Evolutionary conservation across 176 grass and related monocot species (phyloP), one percentile per base, ranked within the genome.

Genomic region (Raddia guianensis): DNA sequence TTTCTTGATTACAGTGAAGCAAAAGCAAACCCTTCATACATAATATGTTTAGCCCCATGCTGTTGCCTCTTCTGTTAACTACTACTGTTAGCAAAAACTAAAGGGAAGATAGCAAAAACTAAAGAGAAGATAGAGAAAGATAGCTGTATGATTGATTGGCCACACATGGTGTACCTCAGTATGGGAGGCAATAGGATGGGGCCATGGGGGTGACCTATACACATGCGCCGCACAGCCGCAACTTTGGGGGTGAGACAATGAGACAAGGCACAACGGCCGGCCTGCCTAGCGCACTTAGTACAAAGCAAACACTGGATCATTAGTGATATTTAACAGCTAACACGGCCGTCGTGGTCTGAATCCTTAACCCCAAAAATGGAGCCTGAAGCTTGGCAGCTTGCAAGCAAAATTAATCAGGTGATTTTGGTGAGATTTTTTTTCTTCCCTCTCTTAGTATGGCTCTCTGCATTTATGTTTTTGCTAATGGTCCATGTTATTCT

Each of bases 111-210:
- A 14, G 10, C 10, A 37, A 69, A 34, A 3, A 40, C 37, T 40
- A 65, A 37, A 27, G 14, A 2, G 21, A 53, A 58, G 15, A 21
- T 47, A 14, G 10, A 4, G 48, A 48, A 14, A 59, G 42, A 61
- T 52, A 37, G 33, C 9, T 83, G 81, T 10, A 75, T 75, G 81
- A 75, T 83, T 67, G 62, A 82, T 87, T 61, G 73, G 16, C 50
- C n/a, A 73, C 68, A 84, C 75, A 61, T 74, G 74, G 59, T 58
- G 73, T 83, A 79, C 86, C 86, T 58, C 32, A 66, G 77, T n/a
- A 73, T n/a, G 52, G 68, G 86, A 65, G 74, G 61, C 86, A 74
- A 60, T 18, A 84, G 62, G 45, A 84, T 79, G 20, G n/a, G 27
- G 27, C 27, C 1, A 27, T 27, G 27, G 27, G 27, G 13, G 53